A percentile compares a stretch with the other conserved stretches of the same genome.
These are phyloP conservation scores for Avena sativa DNA, from an alignment of 176 grass and related monocot species.

Conservation along the genomic window DNA sequence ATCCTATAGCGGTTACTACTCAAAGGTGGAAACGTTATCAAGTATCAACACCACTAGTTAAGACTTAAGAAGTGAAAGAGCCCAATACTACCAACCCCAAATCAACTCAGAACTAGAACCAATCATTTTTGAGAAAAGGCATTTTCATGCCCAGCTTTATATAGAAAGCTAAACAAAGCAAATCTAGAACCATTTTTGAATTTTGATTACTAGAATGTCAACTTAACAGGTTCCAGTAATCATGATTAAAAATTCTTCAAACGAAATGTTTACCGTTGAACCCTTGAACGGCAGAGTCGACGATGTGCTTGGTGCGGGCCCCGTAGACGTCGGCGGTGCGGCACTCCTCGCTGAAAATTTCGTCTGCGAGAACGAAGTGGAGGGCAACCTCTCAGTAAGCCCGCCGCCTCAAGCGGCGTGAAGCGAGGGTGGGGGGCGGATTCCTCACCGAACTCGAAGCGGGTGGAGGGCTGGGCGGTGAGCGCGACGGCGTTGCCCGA, in stretches of 20 bases:
- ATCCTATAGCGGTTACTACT: neutral
- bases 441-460: constrained; percentile 83
- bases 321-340: constrained; percentile 66
- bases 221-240: neutral
- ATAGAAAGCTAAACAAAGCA: too few species aligned
- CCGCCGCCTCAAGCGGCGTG: neutral
- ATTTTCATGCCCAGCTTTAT: too few species aligned
- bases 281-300: constrained; percentile 70
- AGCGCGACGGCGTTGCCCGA: constrained; percentile 71
- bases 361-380: constrained; percentile 45
- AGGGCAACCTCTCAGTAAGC: neutral
- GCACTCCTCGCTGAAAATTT: constrained; percentile 76
- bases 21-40: neutral
- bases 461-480: constrained; percentile 52
- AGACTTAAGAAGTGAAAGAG: neutral
- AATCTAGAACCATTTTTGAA: neutral
- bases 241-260: neutral
- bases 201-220: too few species aligned
- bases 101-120: neutral
- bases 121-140: too few species aligned
- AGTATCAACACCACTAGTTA: neutral
- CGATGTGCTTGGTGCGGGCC: constrained; percentile 78
- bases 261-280: constrained; percentile 70
- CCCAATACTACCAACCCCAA: neutral
- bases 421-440: neutral